These are phyloP conservation scores for Diddensiella santjacobensis DNA, from an alignment of 805 yeast genomes.

Conservation along the genomic window DNA sequence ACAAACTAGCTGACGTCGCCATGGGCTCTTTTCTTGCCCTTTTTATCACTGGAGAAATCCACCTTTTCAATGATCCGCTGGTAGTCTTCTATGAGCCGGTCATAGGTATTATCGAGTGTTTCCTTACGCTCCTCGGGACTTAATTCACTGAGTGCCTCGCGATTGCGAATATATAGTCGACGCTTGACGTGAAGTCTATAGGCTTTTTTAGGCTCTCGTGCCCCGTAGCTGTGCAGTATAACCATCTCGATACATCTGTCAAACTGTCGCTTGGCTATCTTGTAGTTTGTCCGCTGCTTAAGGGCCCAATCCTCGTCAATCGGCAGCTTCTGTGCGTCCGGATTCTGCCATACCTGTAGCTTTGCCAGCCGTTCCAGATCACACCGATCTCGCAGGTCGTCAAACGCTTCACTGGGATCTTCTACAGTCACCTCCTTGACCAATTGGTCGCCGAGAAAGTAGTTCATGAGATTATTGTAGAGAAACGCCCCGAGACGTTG, in stretches of 20 bases:
- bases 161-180: constrained; percentile 73
- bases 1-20: neutral
- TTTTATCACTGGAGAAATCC: constrained; percentile 11
- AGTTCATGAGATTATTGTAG: constrained; percentile 51
- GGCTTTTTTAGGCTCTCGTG: constrained; percentile 41
- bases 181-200: constrained; percentile 61
- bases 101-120: constrained; percentile 72
- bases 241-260: constrained; percentile 75
- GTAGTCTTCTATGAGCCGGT: constrained; percentile 68
- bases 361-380: constrained; percentile 55
- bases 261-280: constrained; percentile 76
- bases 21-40: constrained; percentile 14
- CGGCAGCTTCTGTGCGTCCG: constrained; percentile 11
- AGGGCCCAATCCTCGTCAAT: constrained; percentile 41
- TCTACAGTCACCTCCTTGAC: constrained; percentile 81
- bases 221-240: constrained; percentile 54
- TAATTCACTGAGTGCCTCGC: constrained; percentile 55
- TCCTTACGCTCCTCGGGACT: constrained; percentile 62
- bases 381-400: constrained; percentile 79
- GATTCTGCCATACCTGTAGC: constrained; percentile 14
- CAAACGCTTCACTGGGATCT: constrained; percentile 92
- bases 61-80: constrained; percentile 44
- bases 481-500: constrained; percentile 61
- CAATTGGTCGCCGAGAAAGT: constrained; percentile 50
- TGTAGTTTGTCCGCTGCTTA: constrained; percentile 39